Evolutionary conservation across 306 rosid genomes (phyloP).

Genomic region (Aeschynomene evenia): DNA sequence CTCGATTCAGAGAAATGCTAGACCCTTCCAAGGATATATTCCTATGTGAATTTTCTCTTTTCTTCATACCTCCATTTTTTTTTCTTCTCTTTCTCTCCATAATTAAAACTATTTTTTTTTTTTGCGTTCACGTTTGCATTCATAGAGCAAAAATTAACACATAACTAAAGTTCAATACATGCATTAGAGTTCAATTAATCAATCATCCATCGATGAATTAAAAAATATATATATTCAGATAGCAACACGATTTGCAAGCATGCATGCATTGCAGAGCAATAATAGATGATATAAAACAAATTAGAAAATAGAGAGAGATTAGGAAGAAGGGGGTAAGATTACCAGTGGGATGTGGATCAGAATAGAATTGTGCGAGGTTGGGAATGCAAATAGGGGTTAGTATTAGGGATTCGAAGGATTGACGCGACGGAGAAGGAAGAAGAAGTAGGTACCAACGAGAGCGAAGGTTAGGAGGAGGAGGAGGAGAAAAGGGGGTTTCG

Average conservation of each 20-base stretch:
- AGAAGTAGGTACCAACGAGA: too few species aligned
- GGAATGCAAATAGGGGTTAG: not conserved
- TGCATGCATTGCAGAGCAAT: conserved; percentile 9
- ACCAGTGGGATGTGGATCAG: not conserved
- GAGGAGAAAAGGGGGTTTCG: not conserved
- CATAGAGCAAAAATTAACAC: conserved; percentile 10
- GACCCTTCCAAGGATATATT: not conserved
- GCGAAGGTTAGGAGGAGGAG: too few species aligned
- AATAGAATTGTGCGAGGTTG: not conserved
- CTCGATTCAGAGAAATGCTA: not conserved
- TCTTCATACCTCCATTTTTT: not conserved
- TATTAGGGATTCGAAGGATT: not conserved
- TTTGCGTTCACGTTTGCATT: not conserved
- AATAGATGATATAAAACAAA: not conserved
- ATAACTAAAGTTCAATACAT: not conserved
- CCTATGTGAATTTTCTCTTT: not conserved
- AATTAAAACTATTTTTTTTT: not conserved
- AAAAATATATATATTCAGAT: not conserved
- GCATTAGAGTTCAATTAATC: not conserved
- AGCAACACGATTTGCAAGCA: conserved; percentile 22
- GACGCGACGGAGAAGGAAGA: not conserved
- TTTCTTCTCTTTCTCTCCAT: not conserved
- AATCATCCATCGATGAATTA: not conserved
- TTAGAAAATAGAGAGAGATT: not conserved
- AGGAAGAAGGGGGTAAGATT: not conserved